phyloP scores from a whole-genome alignment of 257 asterid species.

The Henckelia pumila region DNA sequence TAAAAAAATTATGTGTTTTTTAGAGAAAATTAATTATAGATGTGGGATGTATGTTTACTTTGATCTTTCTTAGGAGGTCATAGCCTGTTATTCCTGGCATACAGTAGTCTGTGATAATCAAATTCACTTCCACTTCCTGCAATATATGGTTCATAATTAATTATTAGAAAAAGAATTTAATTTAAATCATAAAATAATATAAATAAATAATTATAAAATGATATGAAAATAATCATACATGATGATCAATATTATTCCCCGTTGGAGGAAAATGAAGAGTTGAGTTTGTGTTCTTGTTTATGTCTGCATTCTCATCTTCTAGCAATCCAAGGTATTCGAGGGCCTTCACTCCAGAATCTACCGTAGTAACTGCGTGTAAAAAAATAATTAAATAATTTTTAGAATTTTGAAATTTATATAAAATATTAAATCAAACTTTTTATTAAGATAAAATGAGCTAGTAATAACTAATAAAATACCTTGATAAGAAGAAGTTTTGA shows the following conservation, averaged over 20 bases:
- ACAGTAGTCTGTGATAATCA: slow-evolving; percentile 66
- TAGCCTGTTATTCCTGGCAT: slow-evolving; percentile 82
- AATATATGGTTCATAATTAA: not conserved
- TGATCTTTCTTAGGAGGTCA: slow-evolving; percentile 55
- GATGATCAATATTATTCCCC: slow-evolving; percentile 5
- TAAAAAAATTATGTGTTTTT: not conserved
- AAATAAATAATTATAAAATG: not conserved
- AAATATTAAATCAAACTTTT: no score
- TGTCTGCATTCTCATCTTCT: slow-evolving; percentile 33
- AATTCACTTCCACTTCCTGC: slow-evolving; percentile 46
- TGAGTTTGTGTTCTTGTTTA: slow-evolving; percentile 9
- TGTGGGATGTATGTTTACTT: slow-evolving; percentile 27
- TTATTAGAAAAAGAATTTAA: not conserved
- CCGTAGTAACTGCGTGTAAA: slow-evolving; percentile 47
- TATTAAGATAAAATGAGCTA: no score
- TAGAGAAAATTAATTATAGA: not conserved
- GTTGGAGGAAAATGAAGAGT: not conserved
- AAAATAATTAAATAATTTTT: not conserved
- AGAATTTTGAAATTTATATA: not conserved
- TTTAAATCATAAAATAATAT: no score
- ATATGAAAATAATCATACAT: slow-evolving; percentile 15
- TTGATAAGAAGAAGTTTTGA: slow-evolving; percentile 36
- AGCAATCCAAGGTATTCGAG: slow-evolving; percentile 49
- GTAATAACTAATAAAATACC: no score
- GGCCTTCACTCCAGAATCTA: slow-evolving; percentile 63